Evolutionary conservation across 106 monocot species (phyloP).

Genomic region (Dioscorea zingiberensis): DNA sequence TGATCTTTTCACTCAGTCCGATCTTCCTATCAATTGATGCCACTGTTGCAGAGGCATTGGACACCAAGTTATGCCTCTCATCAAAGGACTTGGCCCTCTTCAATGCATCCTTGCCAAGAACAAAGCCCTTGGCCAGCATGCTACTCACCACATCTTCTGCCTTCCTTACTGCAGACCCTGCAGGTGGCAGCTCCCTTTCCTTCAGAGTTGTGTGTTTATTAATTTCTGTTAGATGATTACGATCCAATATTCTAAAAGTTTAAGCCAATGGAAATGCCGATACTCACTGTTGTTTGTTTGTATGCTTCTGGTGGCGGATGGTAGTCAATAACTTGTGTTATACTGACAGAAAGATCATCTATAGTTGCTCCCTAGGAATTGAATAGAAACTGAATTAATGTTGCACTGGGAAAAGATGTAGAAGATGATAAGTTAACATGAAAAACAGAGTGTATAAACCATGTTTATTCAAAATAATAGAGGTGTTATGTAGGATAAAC

Average conservation of each 20-base stretch:
- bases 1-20: slow-evolving; percentile 73
- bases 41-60: slow-evolving; percentile 59
- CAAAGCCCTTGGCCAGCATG: slow-evolving; percentile 83
- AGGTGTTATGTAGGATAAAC: too few species aligned
- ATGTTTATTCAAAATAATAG: too few species aligned
- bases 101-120: slow-evolving; percentile 88
- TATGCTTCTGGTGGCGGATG: slow-evolving; percentile 56
- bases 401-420: not conserved
- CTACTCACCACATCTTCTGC: slow-evolving; percentile 79
- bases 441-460: too few species aligned
- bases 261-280: not conserved
- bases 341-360: slow-evolving; percentile 62
- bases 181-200: slow-evolving; percentile 2
- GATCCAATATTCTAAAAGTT: not conserved
- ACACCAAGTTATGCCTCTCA: slow-evolving; percentile 52
- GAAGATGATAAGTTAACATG: too few species aligned
- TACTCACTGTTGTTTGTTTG: not conserved
- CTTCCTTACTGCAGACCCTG: slow-evolving; percentile 34
- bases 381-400: not conserved
- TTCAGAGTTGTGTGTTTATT: not conserved
- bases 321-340: slow-evolving; percentile 59
- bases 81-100: slow-evolving; percentile 58
- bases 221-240: not conserved
- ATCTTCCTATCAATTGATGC: slow-evolving; percentile 60
- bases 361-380: slow-evolving; percentile 79